These are phyloP conservation scores for Venturia oleaginea DNA, from an alignment of 2,329 filamentous ascomycete genomes.

Conservation along the genomic window DNA sequence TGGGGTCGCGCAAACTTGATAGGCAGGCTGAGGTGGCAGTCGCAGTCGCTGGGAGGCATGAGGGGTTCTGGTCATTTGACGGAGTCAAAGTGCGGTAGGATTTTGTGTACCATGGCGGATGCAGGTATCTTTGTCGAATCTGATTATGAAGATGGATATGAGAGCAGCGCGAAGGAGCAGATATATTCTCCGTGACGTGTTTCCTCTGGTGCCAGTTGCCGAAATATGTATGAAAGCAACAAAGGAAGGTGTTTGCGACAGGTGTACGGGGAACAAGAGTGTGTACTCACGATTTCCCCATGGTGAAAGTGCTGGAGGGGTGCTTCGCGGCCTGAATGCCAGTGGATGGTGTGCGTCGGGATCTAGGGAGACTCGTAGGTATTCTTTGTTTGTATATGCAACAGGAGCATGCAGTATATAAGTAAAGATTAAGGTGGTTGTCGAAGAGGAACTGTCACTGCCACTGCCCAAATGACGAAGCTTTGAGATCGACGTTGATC, in stretches of 20 bases:
- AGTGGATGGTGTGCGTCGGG: not conserved
- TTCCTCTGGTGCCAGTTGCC: not conserved
- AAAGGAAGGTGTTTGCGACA: not conserved
- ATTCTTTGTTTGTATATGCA: not conserved
- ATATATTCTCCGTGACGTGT: not conserved
- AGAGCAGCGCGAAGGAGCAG: not conserved
- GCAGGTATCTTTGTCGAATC: not conserved
- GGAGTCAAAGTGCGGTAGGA: not conserved
- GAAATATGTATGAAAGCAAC: not conserved
- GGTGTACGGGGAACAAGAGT: not conserved
- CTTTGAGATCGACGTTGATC: too few species aligned
- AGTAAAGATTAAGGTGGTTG: not conserved
- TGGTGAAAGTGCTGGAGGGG: not conserved
- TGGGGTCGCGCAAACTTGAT: slow-evolving; percentile 7
- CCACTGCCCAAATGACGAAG: not conserved
- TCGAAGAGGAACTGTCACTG: not conserved
- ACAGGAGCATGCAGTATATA: not conserved
- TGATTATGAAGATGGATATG: not conserved
- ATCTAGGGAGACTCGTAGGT: not conserved
- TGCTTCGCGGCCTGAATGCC: not conserved
- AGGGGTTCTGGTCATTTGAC: not conserved
- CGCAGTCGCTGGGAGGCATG: not conserved
- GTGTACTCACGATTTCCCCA: slow-evolving; percentile 11
- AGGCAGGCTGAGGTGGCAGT: slow-evolving; percentile 2
- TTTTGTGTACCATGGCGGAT: not conserved